Base-by-base conservation (phyloP, 2,329 filamentous ascomycete genomes). In the Madurella fahalii region DNA sequence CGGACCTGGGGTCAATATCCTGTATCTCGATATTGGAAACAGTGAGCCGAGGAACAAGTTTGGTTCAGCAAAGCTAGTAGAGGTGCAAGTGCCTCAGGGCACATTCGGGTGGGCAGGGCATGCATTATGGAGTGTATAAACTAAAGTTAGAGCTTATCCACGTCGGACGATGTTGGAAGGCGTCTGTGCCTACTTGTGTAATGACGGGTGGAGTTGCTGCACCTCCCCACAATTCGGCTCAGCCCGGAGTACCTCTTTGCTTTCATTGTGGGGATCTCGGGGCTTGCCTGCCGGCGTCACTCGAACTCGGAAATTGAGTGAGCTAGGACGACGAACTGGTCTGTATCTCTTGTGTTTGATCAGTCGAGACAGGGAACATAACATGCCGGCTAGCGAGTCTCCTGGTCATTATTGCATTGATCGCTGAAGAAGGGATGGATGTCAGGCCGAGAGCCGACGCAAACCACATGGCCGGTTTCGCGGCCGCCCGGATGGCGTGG, bases 81-180 rank as follows among this genome's bases (percentile, higher is more conserved):
- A 7, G 25, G 25, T 25, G 25, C 25, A 25, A 25, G 25, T 25
- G 4, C 25, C 7, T 25, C 25, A 25, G n/a, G n/a, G n/a, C 25
- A 25, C 25, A 25, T 25, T 25, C n/a, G 25, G 25, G 25, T 7
- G 4, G 25, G 7, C 25, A 25, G 25, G 3, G 25, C 4, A 25
- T 7, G 25, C 25, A 7, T 7, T 25, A 25, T 25, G n/a, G n/a
- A 25, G 25, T 25, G 4, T 25, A 3, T 25, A 25, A 4, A 25
- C 25, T 4, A 37, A 37, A 37, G 34, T 32, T 11, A 18, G 9
- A 40, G 30, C 39, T 50, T 34, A 41, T 50, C 39, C 12, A 16
- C 17, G 51, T 53, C 51, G 51, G 45, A 53, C 51, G 51, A 53
- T 53, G 39, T 43, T 25, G 44, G 39, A n/a, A n/a, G 18, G 47